phyloP scores from a whole-genome alignment of 2,329 filamentous ascomycete genomes.

The Pseudocercospora fuligena region DNA sequence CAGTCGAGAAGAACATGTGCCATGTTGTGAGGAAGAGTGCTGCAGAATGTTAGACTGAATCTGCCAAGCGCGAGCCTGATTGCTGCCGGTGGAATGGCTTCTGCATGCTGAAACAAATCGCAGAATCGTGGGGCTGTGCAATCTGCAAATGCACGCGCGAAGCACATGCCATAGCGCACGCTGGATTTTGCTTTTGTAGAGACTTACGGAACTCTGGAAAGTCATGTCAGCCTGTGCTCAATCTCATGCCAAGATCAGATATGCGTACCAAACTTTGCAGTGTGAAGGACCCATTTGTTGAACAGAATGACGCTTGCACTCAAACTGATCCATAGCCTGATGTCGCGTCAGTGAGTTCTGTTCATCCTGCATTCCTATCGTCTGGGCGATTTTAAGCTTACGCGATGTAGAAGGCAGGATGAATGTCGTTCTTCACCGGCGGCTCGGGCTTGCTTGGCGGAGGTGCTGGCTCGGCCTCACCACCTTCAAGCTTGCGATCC shows the following conservation, averaged over 20 bases:
- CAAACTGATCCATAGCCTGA: constrained; percentile 75
- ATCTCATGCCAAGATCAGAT: neutral
- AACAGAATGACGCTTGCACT: constrained; percentile 96
- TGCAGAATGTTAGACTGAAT: constrained; percentile 39
- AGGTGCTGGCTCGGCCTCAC: constrained; percentile 66
- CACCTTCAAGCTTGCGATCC: constrained; percentile 62
- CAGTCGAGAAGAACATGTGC: constrained; percentile 89
- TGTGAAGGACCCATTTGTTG: constrained; percentile 98
- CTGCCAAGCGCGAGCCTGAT: neutral
- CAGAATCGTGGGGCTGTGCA: neutral
- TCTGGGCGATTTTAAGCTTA: constrained; percentile 44
- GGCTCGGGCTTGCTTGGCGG: constrained; percentile 69
- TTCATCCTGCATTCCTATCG: constrained; percentile 47
- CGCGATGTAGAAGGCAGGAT: constrained; percentile 82
- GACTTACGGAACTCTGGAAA: constrained; percentile 26
- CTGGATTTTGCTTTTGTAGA: neutral
- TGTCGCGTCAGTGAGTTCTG: constrained; percentile 12
- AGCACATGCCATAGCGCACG: neutral
- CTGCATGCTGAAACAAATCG: neutral
- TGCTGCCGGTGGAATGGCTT: neutral
- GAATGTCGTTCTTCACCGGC: constrained; percentile 67
- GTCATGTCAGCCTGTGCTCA: constrained; percentile 15
- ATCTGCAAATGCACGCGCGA: neutral
- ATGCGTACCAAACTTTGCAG: constrained; percentile 71
- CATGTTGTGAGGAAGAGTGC: constrained; percentile 91